A percentile compares a stretch with the other conserved stretches of the same genome.
Conservation (phyloP, 306 rosid genomes). For the Rosa lucieae region DNA sequence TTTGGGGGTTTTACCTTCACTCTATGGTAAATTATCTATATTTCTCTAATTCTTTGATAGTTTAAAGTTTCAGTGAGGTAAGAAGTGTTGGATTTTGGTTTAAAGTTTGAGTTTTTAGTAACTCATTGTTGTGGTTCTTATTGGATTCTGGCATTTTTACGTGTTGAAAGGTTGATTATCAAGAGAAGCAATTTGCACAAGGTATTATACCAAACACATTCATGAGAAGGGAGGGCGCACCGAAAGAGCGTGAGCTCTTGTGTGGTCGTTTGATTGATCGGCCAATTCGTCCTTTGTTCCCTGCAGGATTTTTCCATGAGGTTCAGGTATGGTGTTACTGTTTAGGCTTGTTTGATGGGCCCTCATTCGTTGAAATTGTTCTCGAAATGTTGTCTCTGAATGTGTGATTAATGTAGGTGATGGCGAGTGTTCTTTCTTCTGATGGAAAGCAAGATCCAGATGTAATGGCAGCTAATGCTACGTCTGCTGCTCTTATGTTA, state of each 20-base stretch:
- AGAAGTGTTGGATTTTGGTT: neutral
- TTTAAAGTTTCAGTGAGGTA: neutral
- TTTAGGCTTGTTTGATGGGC: conserved; percentile 7
- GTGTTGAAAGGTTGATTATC: conserved; percentile 82
- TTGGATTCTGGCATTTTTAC: conserved; percentile 1
- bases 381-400: neutral
- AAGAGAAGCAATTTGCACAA: conserved; percentile 90
- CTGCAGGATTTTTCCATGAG: conserved; percentile 85
- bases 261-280: conserved; percentile 89
- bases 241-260: conserved; percentile 89
- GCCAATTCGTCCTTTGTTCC: conserved; percentile 90
- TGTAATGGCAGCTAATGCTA: conserved; percentile 86
- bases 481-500: conserved; percentile 95
- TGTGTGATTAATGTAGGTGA: conserved; percentile 47
- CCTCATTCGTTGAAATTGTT: conserved; percentile 1
- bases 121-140: conserved; percentile 1
- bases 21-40: neutral
- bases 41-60: neutral
- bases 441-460: conserved; percentile 93
- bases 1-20: too few species aligned
- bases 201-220: conserved; percentile 77
- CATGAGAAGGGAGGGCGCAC: conserved; percentile 95
- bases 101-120: neutral
- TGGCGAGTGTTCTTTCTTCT: conserved; percentile 86
- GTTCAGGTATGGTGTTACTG: conserved; percentile 67